phyloP scores from a whole-genome alignment of 2,329 filamentous ascomycete species.

The Metarhizium rileyi region DNA sequence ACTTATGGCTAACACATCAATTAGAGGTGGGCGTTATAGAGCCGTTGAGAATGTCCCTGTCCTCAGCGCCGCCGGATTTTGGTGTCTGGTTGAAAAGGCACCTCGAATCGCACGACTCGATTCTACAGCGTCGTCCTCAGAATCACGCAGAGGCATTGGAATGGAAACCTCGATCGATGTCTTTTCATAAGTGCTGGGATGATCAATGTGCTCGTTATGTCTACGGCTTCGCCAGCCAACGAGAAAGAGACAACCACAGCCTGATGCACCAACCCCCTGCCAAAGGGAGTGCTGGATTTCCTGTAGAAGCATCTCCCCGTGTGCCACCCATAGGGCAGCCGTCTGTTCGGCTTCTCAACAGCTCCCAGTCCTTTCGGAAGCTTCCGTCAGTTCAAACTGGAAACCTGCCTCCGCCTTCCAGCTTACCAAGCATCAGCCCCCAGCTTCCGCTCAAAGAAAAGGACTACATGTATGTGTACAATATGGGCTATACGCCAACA shows the following conservation, averaged over 20 bases:
- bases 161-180: conserved; percentile 7
- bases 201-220: conserved; percentile 48
- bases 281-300: conserved; percentile 37
- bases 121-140: conserved; percentile 23
- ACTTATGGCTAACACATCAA: background rate
- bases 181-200: conserved; percentile 43
- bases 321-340: conserved; percentile 1
- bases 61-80: conserved; percentile 36
- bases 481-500: background rate
- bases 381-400: conserved; percentile 4
- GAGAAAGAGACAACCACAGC: conserved; percentile 42
- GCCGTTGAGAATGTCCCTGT: conserved; percentile 18
- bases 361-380: background rate
- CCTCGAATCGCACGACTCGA: conserved; percentile 37
- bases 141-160: conserved; percentile 1
- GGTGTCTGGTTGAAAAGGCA: conserved; percentile 43
- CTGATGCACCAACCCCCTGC: conserved; percentile 31
- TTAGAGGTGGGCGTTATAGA: conserved; percentile 23
- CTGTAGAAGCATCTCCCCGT: conserved; percentile 17
- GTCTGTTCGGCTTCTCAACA: conserved; percentile 1
- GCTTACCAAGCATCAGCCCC: conserved; percentile 10
- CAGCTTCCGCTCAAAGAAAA: conserved; percentile 7
- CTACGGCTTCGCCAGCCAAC: conserved; percentile 42
- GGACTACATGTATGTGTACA: conserved; percentile 4
- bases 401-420: conserved; percentile 1